Base-by-base conservation (phyloP, 2,329 filamentous ascomycete genomes). In the Cladosporium halotolerans region DNA sequence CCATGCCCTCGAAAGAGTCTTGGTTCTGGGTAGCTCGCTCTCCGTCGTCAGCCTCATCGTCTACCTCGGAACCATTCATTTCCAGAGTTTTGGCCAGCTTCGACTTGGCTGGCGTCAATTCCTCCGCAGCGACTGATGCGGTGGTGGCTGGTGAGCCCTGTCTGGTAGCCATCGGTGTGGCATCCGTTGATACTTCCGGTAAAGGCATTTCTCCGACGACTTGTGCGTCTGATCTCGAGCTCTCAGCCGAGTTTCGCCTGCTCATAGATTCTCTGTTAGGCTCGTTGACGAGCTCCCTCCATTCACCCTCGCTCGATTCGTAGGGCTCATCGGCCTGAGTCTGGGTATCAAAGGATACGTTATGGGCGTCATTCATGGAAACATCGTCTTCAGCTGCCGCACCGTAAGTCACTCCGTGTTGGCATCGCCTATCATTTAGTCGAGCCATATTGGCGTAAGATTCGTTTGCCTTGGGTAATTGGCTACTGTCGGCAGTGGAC, bases 11-110 rank as follows among this genome's bases (percentile, higher is more conserved):
- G 41, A 34, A 50, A 48, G 42, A 52, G 52, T 39, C 47, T 36
- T 51, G 39, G 7, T 36, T 23, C 11, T 51, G 38, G 16, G 47
- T 46, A 16, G 40, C 54, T 40, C 56, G 57, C 28, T 59, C 60
- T 14, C 57, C 55, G 33, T 64, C 63, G 33, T 64, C 61, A n/a
- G 33, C 57, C 18, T 63, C 61, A 8, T 62, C 64, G 9, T 50
- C 55, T 16, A 62, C 58, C 13, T 66, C 63, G 6, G 48, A 58
- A 38, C 61, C 42, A 9, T 19, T 40, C 14, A 45, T 19, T 31
- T 34, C 52, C 3, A 38, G 4, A 23, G 11, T 38, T n/a, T 31
- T 23, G 9, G 16, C 18, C n/a, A 36, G 9, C 56, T 57, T 23
- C 45, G 49, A 31, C 56, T 55, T 44, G 55, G 56, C 36, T 23